Evolutionary conservation across 768 basidiomycete genomes (phyloP).

Genomic region (Boletus eberwhitei): DNA sequence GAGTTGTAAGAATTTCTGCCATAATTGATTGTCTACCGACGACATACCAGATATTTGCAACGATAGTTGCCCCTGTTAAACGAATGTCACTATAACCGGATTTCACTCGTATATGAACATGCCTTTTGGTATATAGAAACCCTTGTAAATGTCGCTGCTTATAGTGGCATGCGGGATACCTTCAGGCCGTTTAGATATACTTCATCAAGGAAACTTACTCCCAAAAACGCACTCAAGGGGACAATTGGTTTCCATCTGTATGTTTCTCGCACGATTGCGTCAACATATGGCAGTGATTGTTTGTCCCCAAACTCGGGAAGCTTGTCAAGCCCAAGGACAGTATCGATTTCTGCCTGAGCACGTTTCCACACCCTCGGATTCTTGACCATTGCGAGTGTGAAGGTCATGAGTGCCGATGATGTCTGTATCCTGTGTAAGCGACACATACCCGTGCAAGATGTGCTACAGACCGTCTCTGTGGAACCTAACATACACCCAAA

Average conservation of each 20-base stretch:
- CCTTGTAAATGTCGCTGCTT: conserved; percentile 37
- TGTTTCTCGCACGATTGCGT: conserved; percentile 6
- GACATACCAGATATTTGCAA: conserved; percentile 8
- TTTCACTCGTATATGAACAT: neutral
- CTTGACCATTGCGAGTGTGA: conserved; percentile 10
- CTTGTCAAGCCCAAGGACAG: neutral
- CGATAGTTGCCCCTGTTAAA: conserved; percentile 3
- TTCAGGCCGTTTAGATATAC: neutral
- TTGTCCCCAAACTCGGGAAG: conserved; percentile 7
- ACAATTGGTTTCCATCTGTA: conserved; percentile 3
- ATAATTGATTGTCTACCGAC: neutral
- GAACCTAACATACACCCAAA: too few relatives aligned
- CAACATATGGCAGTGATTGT: conserved; percentile 5
- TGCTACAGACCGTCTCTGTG: too few relatives aligned
- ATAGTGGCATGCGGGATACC: conserved; percentile 27
- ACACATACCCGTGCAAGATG: too few relatives aligned
- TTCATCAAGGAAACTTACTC: neutral
- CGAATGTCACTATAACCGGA: neutral
- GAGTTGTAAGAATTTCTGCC: neutral
- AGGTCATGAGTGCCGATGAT: neutral
- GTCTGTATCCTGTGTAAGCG: too few relatives aligned
- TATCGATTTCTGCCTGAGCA: conserved; percentile 11
- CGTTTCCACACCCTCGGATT: conserved; percentile 12
- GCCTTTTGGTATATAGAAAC: conserved; percentile 52
- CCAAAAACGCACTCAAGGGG: neutral